Base-by-base conservation (phyloP, 805 yeast genomes). In the Starmera caribaea region DNA sequence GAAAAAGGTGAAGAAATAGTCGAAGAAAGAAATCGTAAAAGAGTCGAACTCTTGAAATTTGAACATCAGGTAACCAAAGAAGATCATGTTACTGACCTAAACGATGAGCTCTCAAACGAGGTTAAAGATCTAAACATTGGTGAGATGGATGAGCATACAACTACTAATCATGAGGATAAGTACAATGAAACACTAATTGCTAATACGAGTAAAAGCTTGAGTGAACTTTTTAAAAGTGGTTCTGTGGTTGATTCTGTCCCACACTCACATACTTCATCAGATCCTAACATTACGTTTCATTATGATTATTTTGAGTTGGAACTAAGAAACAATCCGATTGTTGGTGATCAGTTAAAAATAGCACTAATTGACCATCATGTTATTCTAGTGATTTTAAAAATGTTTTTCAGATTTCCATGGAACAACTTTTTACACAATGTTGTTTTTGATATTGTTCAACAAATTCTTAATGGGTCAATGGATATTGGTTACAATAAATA, bases 351-450 rank as follows among this genome's bases (percentile, higher is more conserved):
- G 46, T 75, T 89, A 54, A 92, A 92, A 59, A 83, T 87, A 37
- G 79, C 85, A 40, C 65, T 92, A 16, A 74, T 79, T 43, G 96
- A 92, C 54, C 78, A 76, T 57, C 71, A 73, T 30, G 76, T 87
- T 42, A 69, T 89, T 28, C 64, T 75, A 16, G 72, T 76, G 16
- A 79, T 89, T n/a, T 62, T 88, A 21, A 62, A 71, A 24, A 77
- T 83, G 71, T 86, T 92, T 54, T 79, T 89, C 59, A 66, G 72
- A 44, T 87, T 80, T 59, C 96, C 97, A 7, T 92, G 97, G 97
- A 92, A 92, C 59, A 92, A 92, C 56, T 92, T 92, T 55, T 73
- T 92, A 68, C 98, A 92, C 61, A 92, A 90, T 54, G 98, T 92
- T 42, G 96, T 92, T 8, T 92, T 90, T 68, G 99, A 92, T 62